Base-by-base conservation (phyloP, 1,139 yeast species). In the Suhomyces atakaporum region DNA sequence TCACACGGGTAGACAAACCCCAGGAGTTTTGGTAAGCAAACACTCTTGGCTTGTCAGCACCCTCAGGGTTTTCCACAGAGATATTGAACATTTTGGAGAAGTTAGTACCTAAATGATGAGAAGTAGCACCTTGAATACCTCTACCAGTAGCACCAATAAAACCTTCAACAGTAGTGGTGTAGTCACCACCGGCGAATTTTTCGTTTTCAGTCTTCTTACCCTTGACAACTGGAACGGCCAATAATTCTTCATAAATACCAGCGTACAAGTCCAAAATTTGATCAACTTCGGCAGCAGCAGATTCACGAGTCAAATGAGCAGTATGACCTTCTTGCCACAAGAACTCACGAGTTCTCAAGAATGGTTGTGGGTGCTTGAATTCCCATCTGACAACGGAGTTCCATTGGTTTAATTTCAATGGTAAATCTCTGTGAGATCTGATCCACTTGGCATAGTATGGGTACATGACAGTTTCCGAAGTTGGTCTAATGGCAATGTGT, bases 241-340 rank as follows among this genome's bases (percentile, higher is more conserved):
- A 79, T 57, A 94, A 75, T 52, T 90, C 95, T 66, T 83, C 83
- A 65, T 92, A 94, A 43, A 94, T 76, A 44, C 81, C 79, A 44
- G 84, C 83, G 64, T 94, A 94, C 68, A 79, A 82, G 48, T 87
- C 94, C 60, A 92, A 78, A 56, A 94, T 89, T 63, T 84, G 84
- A 53, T 79, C 62, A 19, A 92, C 98, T 70, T 94, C 98, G 41
- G 71, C 72, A 43, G 77, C 75, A 25, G 98, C 97, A 42, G 77
- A 90, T 42, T 81, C 84, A 50, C 71, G 69, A 41, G 94, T 84
- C 60, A 92, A 77, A 61, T 87, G 96, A 38, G 96, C 98, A 36
- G 98, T 94, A 71, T 94, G 99, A 50, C 99, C 99, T 71, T 94
- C 99, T 72, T 94, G 99, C 99, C 99, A 94, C 64, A 94, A 76